Base-by-base conservation (phyloP, 2,329 filamentous ascomycete species). In the Exophiala calicioides region DNA sequence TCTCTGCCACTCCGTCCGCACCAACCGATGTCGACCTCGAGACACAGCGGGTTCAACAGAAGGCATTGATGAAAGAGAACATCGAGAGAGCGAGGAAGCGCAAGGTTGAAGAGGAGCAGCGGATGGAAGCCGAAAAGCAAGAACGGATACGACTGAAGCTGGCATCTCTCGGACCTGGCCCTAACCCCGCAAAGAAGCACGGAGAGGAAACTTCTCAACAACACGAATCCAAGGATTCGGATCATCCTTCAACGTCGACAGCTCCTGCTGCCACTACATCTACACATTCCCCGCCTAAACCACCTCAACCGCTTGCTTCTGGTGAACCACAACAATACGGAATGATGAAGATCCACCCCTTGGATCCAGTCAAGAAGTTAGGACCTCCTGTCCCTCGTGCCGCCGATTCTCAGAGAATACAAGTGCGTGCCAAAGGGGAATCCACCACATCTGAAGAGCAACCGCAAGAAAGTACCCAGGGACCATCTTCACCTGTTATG, bases 291-390 rank as follows among this genome's bases (percentile, higher is more conserved):
- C 77, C 78, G 24, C 78, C 79, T 1, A 81, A 81, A 56, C 78
- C 78, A 27, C 78, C 78, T 26, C 72, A 80, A 26, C 78, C 78
- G 5, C 72, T 80, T 19, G 74, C 78, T 10, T 76, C 73, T 44
- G 77, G 77, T 23, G 77, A 76, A 52, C 73, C 79, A 18, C 77
- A 78, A 47, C 78, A 81, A 58, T 81, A 80, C 62, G 78, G 78
- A 32, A 75, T 81, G 74, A 81, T 81, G 73, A 81, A 80, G 62
- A 74, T 81, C 7, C 78, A 81, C 59, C 76, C 77, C 56, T 70
- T 78, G 20, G 76, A 80, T 47, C 66, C 74, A 4, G 73, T 79
- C 20, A 73, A 72, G 58, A 73, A 69, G 57, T 56, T 71, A 23
- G 47, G 31, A 3, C 21, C 40, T 13, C 44, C 54, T 31, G 62